These are phyloP conservation scores for Globisporangium solare DNA, from an alignment of 352 stramenopile genomes.

Conservation along the genomic window DNA sequence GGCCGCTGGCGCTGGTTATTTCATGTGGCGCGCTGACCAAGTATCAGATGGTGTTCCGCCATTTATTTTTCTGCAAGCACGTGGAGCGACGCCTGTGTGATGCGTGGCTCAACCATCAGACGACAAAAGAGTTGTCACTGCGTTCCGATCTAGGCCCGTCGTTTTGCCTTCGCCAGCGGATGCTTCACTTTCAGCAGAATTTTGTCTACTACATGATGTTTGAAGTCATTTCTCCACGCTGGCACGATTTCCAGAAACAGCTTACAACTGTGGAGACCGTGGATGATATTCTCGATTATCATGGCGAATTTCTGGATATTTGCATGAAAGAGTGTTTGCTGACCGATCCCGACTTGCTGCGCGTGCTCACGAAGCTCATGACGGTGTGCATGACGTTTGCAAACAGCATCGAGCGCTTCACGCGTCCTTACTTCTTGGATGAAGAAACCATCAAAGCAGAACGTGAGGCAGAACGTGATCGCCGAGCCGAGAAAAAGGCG, in stretches of 20 bases:
- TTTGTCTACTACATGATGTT: slow-evolving; percentile 99
- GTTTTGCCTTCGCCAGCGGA: slow-evolving; percentile 95
- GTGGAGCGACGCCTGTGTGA: slow-evolving; percentile 95
- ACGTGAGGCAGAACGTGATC: slow-evolving; percentile 68
- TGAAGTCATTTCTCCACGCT: slow-evolving; percentile 93
- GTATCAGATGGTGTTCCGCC: slow-evolving; percentile 99
- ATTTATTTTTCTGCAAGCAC: slow-evolving; percentile 99
- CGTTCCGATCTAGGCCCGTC: slow-evolving; percentile 86
- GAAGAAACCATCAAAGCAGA: slow-evolving; percentile 85
- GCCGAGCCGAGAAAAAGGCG: slow-evolving; percentile 74
- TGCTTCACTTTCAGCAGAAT: slow-evolving; percentile 99
- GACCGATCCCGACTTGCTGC: slow-evolving; percentile 93
- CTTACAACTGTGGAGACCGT: slow-evolving; percentile 80
- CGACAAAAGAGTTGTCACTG: slow-evolving; percentile 88
- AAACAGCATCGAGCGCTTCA: slow-evolving; percentile 92
- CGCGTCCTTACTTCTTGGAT: slow-evolving; percentile 71
- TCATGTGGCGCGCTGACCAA: slow-evolving; percentile 92
- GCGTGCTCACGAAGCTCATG: slow-evolving; percentile 94
- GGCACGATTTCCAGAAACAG: slow-evolving; percentile 87
- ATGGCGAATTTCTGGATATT: slow-evolving; percentile 95
- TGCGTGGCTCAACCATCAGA: slow-evolving; percentile 95
- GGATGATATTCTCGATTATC: slow-evolving; percentile 93
- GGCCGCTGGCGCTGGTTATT: slow-evolving; percentile 97
- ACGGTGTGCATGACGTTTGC: slow-evolving; percentile 95
- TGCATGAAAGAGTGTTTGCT: slow-evolving; percentile 97